Percentiles rank a stretch among this genome's conserved stretches.
Evolutionary conservation across 2,329 filamentous ascomycete species (phyloP).

Genomic region (Arachnopeziza araneosa): DNA sequence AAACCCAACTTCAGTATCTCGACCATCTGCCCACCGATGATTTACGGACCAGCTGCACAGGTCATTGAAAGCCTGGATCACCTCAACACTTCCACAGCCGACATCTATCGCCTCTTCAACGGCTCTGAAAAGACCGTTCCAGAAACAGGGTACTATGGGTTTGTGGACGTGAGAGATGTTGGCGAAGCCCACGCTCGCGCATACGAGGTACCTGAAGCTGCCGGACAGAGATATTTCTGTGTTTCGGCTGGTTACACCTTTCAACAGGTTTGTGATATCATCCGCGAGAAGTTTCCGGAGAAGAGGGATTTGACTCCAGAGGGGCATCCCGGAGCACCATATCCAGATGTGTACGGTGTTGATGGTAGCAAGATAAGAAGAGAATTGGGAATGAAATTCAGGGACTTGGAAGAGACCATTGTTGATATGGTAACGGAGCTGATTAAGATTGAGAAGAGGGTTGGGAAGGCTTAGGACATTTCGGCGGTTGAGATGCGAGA

Average conservation of each 20-base stretch:
- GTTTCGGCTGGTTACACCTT: conserved; percentile 55
- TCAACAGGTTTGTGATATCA: conserved; percentile 49
- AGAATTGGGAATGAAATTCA: conserved; percentile 23
- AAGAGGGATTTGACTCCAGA: conserved; percentile 42
- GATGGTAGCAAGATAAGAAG: conserved; percentile 21
- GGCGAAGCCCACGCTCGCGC: conserved; percentile 56
- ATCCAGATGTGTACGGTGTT: conserved; percentile 18
- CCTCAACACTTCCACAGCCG: conserved; percentile 67
- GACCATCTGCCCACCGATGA: conserved; percentile 55
- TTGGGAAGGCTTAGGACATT: conserved; percentile 1
- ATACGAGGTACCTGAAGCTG: conserved; percentile 47
- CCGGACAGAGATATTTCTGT: conserved; percentile 56
- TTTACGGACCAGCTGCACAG: conserved; percentile 56
- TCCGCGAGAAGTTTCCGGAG: conserved; percentile 48
- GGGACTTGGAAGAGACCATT: conserved; percentile 17
- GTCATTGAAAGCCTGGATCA: conserved; percentile 52
- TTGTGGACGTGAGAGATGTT: conserved; percentile 55
- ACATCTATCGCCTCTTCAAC: conserved; percentile 59
- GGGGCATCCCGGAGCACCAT: conserved; percentile 8
- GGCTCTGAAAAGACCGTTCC: conserved; percentile 51
- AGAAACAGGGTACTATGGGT: conserved; percentile 42
- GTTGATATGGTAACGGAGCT: conserved; percentile 22
- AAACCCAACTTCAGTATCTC: conserved; percentile 50
- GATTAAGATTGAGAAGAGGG: conserved; percentile 19
- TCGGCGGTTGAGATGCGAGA: not conserved